Conservation (phyloP, 1,284 basidiomycete species). For the Trichosporon faecale region DNA sequence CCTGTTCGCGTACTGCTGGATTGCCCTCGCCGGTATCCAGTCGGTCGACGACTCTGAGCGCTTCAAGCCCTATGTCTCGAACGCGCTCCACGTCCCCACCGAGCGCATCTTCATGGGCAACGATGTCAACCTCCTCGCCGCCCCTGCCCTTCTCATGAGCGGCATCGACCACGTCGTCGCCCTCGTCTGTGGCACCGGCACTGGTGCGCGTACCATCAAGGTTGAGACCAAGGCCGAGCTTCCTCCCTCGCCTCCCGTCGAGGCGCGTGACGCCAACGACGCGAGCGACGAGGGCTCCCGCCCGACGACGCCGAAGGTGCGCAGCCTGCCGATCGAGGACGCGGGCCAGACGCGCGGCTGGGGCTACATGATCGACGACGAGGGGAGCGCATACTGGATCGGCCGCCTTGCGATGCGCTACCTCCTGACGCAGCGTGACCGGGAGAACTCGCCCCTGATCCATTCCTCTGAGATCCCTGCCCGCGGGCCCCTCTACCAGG, state of each 20-base stretch:
- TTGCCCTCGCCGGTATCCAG: conserved; percentile 42
- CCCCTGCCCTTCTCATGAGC: conserved; percentile 35
- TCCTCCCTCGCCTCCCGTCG: conserved; percentile 19
- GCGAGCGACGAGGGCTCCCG: not conserved
- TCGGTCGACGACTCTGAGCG: conserved; percentile 30
- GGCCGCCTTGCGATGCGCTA: conserved; percentile 42
- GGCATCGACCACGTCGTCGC: conserved; percentile 39
- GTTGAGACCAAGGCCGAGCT: conserved; percentile 19
- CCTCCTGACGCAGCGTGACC: conserved; percentile 36
- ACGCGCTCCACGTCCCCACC: conserved; percentile 23
- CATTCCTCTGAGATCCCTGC: conserved; percentile 27
- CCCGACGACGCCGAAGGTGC: not conserved
- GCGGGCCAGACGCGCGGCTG: conserved; percentile 41
- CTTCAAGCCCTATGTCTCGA: conserved; percentile 28
- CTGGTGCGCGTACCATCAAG: conserved; percentile 40
- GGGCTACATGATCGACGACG: conserved; percentile 48
- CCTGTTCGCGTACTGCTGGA: conserved; percentile 41
- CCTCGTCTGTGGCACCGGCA: conserved; percentile 45
- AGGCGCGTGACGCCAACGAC: conserved; percentile 7
- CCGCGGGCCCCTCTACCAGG: conserved; percentile 34
- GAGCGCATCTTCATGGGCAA: conserved; percentile 38
- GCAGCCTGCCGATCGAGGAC: conserved; percentile 36
- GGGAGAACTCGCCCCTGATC: conserved; percentile 31
- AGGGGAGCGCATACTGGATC: conserved; percentile 46
- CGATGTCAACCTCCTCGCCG: conserved; percentile 47